Evolutionary conservation across 2,329 filamentous ascomycete species (phyloP), one percentile per base, ranked within the genome.

Genomic region (Sarocladium kiliense): DNA sequence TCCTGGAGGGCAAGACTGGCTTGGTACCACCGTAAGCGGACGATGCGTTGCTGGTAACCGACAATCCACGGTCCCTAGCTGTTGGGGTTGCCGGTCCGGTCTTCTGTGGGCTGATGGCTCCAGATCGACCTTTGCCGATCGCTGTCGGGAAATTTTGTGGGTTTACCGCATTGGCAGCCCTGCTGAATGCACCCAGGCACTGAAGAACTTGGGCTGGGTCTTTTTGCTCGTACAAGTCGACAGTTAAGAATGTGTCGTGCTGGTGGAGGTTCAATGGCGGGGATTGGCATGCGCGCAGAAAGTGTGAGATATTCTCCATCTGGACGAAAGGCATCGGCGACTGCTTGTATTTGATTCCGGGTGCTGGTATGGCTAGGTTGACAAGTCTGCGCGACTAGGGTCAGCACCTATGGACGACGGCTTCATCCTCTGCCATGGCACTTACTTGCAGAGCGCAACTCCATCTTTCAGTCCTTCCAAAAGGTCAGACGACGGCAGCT

Each of bases 301-400:
- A 99, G 67, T 96, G 90, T 3, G 92, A 95, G 66, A 99, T 97
- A 69, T 99, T 99, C 71, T 99, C 94, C 92, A 97, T 97, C 72
- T 99, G 94, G 39, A 97, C 93, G 68, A 99, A 99, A 0, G 94
- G 94, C 93, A 97, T 97, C 39, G 85, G 75, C 1, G 92, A 96
- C 67, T 87, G 80, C 74, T 97, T 97, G 81, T 88, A 97, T 70
- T 87, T 91, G 73, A 96, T 82, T 30, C 87, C 87, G 0, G 89
- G 89, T 16, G 86, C 82, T 25, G 89, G 88, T 36, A 88, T 72
- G 30, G 83, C 88, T 56, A 93, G 79, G 67, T 96, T 97, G 65
- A 90, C 82, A 54, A 97, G 85, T 66, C 91, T 94, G 27, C 25
- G 9, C n/a, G 19, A 34, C 3, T 12, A 30, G 7, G 44, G 44